Conservation (phyloP, 1,139 yeast species). For the Yamadazyma triangularis region DNA sequence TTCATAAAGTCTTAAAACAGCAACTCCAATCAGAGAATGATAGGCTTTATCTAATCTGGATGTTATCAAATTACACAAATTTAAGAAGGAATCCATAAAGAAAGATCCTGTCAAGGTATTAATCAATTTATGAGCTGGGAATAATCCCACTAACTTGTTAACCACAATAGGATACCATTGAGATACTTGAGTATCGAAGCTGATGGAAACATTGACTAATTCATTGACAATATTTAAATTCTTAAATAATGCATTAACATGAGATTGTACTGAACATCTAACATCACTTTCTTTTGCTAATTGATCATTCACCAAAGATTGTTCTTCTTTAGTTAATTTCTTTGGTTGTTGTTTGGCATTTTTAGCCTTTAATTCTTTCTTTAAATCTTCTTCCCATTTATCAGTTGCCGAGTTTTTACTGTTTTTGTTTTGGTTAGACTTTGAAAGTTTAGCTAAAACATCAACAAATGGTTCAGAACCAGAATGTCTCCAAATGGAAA, state of each 20-base stretch:
- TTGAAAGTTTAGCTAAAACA: slow-evolving; percentile 39
- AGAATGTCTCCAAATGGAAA: slow-evolving; percentile 51
- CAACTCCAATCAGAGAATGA: slow-evolving; percentile 58
- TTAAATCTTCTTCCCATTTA: slow-evolving; percentile 85
- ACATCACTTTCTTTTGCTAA: slow-evolving; percentile 54
- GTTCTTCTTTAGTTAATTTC: slow-evolving; percentile 76
- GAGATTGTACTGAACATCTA: slow-evolving; percentile 40
- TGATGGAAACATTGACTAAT: slow-evolving; percentile 45
- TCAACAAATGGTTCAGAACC: slow-evolving; percentile 54
- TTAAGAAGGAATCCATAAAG: slow-evolving; percentile 36
- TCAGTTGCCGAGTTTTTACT: slow-evolving; percentile 78
- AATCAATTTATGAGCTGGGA: slow-evolving; percentile 33
- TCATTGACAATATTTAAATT: slow-evolving; percentile 52
- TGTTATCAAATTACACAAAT: slow-evolving; percentile 45
- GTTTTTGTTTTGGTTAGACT: slow-evolving; percentile 50
- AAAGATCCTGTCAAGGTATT: slow-evolving; percentile 35
- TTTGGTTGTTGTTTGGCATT: slow-evolving; percentile 22
- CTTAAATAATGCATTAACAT: slow-evolving; percentile 38
- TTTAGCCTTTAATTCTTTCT: slow-evolving; percentile 50
- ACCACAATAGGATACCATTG: slow-evolving; percentile 58
- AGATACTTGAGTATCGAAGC: slow-evolving; percentile 64
- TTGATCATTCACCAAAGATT: slow-evolving; percentile 54
- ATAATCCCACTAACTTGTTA: slow-evolving; percentile 23
- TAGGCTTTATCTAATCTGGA: slow-evolving; percentile 36
- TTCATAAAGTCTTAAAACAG: slow-evolving; percentile 53